These are phyloP conservation scores for Hemisphaericaspora xylofermentans DNA, from an alignment of 1,139 yeast species.

Conservation along the genomic window DNA sequence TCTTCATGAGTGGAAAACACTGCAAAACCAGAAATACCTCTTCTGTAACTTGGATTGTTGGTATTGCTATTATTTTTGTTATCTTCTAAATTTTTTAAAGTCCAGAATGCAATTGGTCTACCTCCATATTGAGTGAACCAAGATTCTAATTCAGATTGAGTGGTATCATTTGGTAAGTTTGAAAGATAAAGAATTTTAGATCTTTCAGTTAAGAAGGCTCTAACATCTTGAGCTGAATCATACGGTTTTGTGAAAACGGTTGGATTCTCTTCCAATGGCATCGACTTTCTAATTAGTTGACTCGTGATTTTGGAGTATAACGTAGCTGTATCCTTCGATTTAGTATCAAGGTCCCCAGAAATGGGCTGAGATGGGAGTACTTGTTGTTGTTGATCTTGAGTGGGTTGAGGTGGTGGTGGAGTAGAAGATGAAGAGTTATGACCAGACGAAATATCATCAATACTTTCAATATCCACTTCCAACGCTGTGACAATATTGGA, in stretches of 20 bases:
- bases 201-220: constrained; percentile 66
- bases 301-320: constrained; percentile 44
- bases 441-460: constrained; percentile 12
- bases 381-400: constrained; percentile 10
- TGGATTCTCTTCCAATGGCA: constrained; percentile 52
- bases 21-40: constrained; percentile 70
- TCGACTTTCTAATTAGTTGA: constrained; percentile 54
- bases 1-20: constrained; percentile 84
- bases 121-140: constrained; percentile 91
- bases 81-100: constrained; percentile 59
- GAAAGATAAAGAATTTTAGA: constrained; percentile 78
- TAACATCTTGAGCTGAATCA: constrained; percentile 70
- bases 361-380: constrained; percentile 4
- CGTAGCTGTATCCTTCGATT: constrained; percentile 12
- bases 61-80: constrained; percentile 14
- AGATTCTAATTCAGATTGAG: constrained; percentile 85
- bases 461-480: constrained; percentile 45
- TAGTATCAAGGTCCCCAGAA: constrained; percentile 8
- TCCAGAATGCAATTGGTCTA: constrained; percentile 88
- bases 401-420: constrained; percentile 9
- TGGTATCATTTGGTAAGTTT: constrained; percentile 79
- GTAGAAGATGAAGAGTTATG: constrained; percentile 10
- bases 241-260: constrained; percentile 69
- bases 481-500: constrained; percentile 58
- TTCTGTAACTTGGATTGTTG: constrained; percentile 14